phyloP scores from a whole-genome alignment of 495 filamentous ascomycete genomes.

The Neohortaea acidophila region DNA sequence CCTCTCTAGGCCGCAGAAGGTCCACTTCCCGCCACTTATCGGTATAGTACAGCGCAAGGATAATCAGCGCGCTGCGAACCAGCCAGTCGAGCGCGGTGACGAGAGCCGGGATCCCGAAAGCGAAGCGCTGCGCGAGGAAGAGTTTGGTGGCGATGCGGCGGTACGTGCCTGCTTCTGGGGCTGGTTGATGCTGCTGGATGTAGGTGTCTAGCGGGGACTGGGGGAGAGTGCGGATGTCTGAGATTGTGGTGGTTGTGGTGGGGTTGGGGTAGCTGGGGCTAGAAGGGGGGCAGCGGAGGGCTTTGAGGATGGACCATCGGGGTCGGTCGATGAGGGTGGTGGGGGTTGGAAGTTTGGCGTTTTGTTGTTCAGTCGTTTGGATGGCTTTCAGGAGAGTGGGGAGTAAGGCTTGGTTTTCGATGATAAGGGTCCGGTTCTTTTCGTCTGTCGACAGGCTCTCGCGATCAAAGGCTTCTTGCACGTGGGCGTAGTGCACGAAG shows the following conservation, averaged over 20 bases:
- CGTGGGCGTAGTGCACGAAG: slow-evolving; percentile 38
- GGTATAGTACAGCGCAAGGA: slow-evolving; percentile 5
- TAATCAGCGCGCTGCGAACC: slow-evolving; percentile 13
- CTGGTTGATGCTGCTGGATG: slow-evolving; percentile 1
- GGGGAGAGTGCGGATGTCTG: slow-evolving; percentile 16
- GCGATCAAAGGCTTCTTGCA: slow-evolving; percentile 35
- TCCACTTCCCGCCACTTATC: background rate
- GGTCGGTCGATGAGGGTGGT: slow-evolving; percentile 12
- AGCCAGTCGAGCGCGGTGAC: slow-evolving; percentile 16
- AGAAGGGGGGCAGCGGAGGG: slow-evolving; percentile 21
- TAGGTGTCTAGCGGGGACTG: slow-evolving; percentile 20
- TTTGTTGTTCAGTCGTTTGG: background rate
- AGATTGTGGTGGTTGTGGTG: background rate
- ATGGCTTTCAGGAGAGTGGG: slow-evolving; percentile 17
- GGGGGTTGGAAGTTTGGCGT: background rate
- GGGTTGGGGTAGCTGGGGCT: slow-evolving; percentile 16
- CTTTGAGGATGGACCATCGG: slow-evolving; percentile 19
- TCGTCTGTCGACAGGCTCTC: slow-evolving; percentile 29
- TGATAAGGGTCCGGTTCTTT: slow-evolving; percentile 36
- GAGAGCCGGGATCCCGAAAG: slow-evolving; percentile 17
- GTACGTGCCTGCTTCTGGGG: slow-evolving; percentile 16
- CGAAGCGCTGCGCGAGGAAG: slow-evolving; percentile 22
- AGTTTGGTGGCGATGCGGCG: slow-evolving; percentile 18
- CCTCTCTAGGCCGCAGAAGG: background rate
- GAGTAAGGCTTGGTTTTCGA: slow-evolving; percentile 34